phyloP scores from a whole-genome alignment of 129 eudicot genomes.

The Silybum marianum region DNA sequence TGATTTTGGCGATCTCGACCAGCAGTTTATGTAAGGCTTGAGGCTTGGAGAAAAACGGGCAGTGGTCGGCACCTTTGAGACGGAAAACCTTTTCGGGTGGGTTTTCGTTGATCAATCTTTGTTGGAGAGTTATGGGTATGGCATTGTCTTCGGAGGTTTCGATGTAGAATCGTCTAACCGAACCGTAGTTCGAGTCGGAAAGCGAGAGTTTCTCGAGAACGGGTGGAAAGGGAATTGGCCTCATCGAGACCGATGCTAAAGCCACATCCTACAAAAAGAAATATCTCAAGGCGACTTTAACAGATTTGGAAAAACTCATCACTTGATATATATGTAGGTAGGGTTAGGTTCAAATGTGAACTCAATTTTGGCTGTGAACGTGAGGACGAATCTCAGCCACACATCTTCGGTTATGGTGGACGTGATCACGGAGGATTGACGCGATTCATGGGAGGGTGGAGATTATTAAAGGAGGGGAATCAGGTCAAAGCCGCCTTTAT shows the following conservation, averaged over 20 bases:
- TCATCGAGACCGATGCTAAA: constrained; percentile 88
- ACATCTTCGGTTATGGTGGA: too few relatives aligned
- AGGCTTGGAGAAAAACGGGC: constrained; percentile 96
- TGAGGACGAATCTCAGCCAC: too few relatives aligned
- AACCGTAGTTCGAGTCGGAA: constrained; percentile 69
- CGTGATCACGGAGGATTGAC: too few relatives aligned
- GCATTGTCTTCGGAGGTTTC: constrained; percentile 87
- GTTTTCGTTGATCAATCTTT: constrained; percentile 52
- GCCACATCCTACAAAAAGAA: constrained; percentile 65
- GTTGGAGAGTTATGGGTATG: constrained; percentile 62
- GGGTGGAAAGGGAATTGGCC: constrained; percentile 86
- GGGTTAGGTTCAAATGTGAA: too few relatives aligned
- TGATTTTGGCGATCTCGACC: constrained; percentile 72
- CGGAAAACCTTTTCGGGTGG: constrained; percentile 82
- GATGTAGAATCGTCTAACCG: constrained; percentile 79
- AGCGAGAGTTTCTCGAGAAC: constrained; percentile 80
- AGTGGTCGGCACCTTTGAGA: constrained; percentile 92
- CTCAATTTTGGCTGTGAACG: too few relatives aligned
- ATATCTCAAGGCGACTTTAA: not conserved
- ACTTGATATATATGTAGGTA: not conserved
- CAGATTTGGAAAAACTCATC: not conserved
- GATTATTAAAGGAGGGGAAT: too few relatives aligned
- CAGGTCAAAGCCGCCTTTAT: too few relatives aligned
- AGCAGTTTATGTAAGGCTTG: constrained; percentile 76
- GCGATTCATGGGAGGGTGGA: too few relatives aligned